Base-by-base conservation (phyloP, 1,139 yeast species). In the Suhomyces kunorum region DNA sequence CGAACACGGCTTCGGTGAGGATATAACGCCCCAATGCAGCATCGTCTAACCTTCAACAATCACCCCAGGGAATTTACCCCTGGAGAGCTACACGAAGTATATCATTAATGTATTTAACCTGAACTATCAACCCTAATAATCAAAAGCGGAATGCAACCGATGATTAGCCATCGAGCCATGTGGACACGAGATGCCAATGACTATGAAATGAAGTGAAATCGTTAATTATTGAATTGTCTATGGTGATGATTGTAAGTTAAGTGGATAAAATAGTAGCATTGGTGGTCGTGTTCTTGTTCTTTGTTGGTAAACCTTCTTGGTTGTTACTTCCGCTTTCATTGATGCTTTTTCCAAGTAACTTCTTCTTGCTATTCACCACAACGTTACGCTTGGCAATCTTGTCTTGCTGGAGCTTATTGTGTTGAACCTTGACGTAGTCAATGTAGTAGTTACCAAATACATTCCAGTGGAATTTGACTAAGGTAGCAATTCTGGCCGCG, bases 391-490 rank as follows among this genome's bases (percentile, higher is more conserved):
- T 48, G 28, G 49, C 49, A 39, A 38, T 41, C 34, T 45, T 49
- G 32, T 50, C 54, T 36, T 50, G 50, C 29, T 50, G 54, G 24
- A 50, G 47, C 39, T 50, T 50, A 40, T 48, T 49, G 23, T 50
- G 53, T 34, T 50, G 54, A 5, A 43, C 39, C 36, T 49, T 49
- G 30, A 51, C 50, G 42, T 54, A 55, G 35, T 64, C 68, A 22
- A 58, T 53, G 46, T 80, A 80, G 58, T 76, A 74, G 28, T 64
- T 68, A 17, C 82, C 83, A 61, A 83, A 83, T n/a, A 83, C 89
- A 46, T 71, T 78, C 84, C 87, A 81, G 61, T 84, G 89, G 65
- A 84, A 83, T 43, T 79, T 80, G 36, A 76, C 76, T 47, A 84
- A 65, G 12, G 83, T 78, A 25, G 79, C 68, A 42, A 82, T 67